Base-by-base conservation (phyloP, 805 yeast genomes). In the Komagataella pseudopastoris region DNA sequence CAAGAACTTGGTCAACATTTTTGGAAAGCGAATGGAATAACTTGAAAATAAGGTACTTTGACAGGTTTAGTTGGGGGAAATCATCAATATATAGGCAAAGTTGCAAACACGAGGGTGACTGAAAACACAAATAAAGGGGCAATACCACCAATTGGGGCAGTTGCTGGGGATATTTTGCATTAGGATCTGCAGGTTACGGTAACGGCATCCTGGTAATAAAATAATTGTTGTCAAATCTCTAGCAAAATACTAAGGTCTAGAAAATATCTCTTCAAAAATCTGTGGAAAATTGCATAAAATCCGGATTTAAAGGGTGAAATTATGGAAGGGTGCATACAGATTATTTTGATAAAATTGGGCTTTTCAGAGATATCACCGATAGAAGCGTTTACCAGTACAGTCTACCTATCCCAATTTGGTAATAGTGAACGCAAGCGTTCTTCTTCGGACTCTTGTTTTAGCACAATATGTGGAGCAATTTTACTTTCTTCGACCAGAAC, bases 381-480 rank as follows among this genome's bases (percentile, higher is more conserved):
- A 30, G 39, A 14, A 30, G 39, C 39, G 39, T 30, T 30, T 12
- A 30, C 39, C 39, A 30, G 10, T 30, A 30, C 39, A 30, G 14
- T 30, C 39, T 5, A 30, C 39, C 39, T 8, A 30, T 10, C 39
- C 39, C 5, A 30, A 16, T 43, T 24, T 44, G 6, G 70, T 62
- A 6, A 30, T 30, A 30, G 10, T 14, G 14, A 30, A 14, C 14
- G 39, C 10, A 30, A 30, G 14, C n/a, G 10, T 10, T 10, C 39
- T 30, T 30, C 14, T 30, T 30, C 12, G 39, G 39, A 14, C 20
- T 30, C 39, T 8, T 8, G 39, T 30, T 30, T 30, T 30, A 30
- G 39, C 39, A 30, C 10, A 30, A 30, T 30, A 10, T 30, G 39
- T 10, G 39, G n/a, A 10, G 39, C 39, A 14, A 12, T 10, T 14